Conservation (phyloP, 306 rosid genomes). For the Herpetospermum pedunculosum region DNA sequence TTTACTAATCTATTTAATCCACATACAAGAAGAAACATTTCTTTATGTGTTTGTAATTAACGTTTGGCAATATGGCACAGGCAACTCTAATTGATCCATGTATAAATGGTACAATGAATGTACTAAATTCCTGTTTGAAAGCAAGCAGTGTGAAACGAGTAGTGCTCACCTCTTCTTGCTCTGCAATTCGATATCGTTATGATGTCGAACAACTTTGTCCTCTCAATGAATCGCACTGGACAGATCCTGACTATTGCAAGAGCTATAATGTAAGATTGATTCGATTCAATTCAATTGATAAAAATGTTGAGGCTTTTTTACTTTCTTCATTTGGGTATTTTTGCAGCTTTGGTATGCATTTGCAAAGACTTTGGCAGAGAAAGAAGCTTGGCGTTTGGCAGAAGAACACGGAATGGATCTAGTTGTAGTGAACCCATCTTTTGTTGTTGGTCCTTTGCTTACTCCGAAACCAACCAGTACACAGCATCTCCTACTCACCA, state of each 20-base stretch:
- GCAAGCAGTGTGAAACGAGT: constrained; percentile 44
- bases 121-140: constrained; percentile 53
- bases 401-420: constrained; percentile 46
- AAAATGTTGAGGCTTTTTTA: background rate
- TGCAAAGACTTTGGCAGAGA: constrained; percentile 68
- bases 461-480: constrained; percentile 78
- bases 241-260: constrained; percentile 65
- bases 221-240: constrained; percentile 79
- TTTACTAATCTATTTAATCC: background rate
- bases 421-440: constrained; percentile 71
- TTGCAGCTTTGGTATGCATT: constrained; percentile 80
- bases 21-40: background rate
- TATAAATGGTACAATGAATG: constrained; percentile 50
- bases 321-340: background rate
- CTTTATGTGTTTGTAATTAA: background rate
- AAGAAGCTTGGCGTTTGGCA: constrained; percentile 66
- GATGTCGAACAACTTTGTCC: constrained; percentile 41
- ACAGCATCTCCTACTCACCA: constrained; percentile 28
- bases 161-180: constrained; percentile 79
- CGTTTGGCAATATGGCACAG: constrained; percentile 19
- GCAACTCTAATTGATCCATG: constrained; percentile 61
- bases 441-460: constrained; percentile 71
- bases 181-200: constrained; percentile 57
- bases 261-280: constrained; percentile 45
- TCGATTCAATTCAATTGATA: background rate